Evolutionary conservation across 495 filamentous ascomycete genomes (phyloP).

Genomic region (Xylaria bambusicola): DNA sequence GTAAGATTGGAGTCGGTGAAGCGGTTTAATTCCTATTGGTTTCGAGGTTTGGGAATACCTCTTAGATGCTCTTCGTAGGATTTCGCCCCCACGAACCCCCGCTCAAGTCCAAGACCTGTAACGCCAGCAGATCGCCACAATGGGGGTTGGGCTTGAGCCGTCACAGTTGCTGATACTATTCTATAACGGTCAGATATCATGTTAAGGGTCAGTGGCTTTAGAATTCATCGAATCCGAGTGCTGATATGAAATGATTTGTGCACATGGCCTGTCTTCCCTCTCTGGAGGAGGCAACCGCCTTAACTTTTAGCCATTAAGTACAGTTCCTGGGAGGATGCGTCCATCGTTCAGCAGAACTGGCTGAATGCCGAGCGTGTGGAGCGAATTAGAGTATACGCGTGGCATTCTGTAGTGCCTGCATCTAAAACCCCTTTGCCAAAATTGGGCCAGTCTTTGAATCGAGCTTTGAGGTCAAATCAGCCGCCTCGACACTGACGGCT

Average conservation of each 20-base stretch:
- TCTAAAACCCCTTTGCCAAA: background rate
- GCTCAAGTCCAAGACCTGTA: slow-evolving; percentile 17
- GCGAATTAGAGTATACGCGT: slow-evolving; percentile 3
- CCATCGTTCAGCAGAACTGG: background rate
- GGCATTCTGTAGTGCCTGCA: slow-evolving; percentile 12
- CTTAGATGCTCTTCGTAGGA: slow-evolving; percentile 23
- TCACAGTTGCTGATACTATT: background rate
- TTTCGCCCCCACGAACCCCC: slow-evolving; percentile 34
- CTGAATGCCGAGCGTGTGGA: background rate
- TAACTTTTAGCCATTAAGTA: background rate
- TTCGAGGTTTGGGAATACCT: slow-evolving; percentile 11
- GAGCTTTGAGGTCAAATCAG: background rate
- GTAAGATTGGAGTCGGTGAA: slow-evolving; percentile 19
- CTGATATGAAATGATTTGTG: slow-evolving; percentile 2
- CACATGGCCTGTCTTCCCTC: background rate
- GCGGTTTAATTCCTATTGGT: slow-evolving; percentile 13
- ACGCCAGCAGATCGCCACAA: slow-evolving; percentile 8
- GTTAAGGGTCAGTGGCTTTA: slow-evolving; percentile 2
- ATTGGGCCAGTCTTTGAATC: background rate
- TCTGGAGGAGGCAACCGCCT: background rate
- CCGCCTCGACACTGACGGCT: background rate
- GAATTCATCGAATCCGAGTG: background rate
- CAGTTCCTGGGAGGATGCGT: background rate
- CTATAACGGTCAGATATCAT: background rate
- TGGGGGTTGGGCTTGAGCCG: slow-evolving; percentile 1